Conservation (phyloP, 176 grass and related monocot species). For the Urochloa ruziziensis region DNA sequence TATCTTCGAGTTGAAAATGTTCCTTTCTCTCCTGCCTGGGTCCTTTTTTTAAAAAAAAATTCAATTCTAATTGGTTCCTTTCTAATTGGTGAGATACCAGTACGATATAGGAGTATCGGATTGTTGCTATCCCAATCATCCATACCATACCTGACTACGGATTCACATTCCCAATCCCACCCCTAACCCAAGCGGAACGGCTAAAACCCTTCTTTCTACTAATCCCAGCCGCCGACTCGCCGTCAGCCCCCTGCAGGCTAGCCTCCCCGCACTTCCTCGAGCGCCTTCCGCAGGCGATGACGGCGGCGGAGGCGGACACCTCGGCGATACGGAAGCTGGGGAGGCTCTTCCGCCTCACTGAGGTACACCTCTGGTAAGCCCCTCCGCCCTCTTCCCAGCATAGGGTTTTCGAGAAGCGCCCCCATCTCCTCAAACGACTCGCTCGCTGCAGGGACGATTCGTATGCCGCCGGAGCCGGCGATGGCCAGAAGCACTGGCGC, state of each 20-base stretch:
- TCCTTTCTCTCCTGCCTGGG: no score
- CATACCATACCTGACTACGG: no score
- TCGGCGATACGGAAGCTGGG: slow-evolving; percentile 54
- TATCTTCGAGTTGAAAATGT: no score
- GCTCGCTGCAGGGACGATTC: slow-evolving; percentile 69
- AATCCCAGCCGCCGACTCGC: not conserved
- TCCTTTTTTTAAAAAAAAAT: no score
- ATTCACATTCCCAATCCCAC: not conserved
- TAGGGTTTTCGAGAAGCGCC: not conserved
- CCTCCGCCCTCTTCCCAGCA: not conserved
- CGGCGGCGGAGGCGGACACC: slow-evolving; percentile 15
- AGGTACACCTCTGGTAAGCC: slow-evolving; percentile 68
- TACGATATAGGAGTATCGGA: no score
- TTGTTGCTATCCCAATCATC: no score
- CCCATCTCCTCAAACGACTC: not conserved
- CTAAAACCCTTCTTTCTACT: not conserved
- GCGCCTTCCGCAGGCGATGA: not conserved
- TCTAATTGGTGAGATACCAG: no score
- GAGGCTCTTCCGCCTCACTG: slow-evolving; percentile 59
- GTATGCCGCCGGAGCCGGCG: slow-evolving; percentile 9
- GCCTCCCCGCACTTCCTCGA: not conserved
- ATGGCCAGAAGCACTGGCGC: slow-evolving; percentile 19
- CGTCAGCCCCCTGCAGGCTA: not conserved
- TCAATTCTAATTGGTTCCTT: no score
- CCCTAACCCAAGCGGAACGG: not conserved